Evolutionary conservation across 177 flowering plant species (phyloP).

Genomic region (Telopea speciosissima): DNA sequence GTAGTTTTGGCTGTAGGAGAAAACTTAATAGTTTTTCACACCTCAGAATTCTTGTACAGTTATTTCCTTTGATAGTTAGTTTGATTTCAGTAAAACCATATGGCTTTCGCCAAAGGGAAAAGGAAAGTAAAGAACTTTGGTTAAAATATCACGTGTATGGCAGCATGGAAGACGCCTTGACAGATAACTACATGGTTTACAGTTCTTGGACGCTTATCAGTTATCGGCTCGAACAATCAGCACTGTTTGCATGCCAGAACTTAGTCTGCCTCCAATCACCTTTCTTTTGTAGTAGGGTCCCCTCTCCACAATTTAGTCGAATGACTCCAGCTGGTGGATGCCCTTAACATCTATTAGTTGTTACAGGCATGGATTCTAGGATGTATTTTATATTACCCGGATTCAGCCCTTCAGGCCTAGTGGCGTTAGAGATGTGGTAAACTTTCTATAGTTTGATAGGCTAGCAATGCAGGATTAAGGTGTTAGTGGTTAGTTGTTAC

Average conservation of each 20-base stretch:
- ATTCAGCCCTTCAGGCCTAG: too few relatives aligned
- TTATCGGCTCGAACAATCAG: not conserved
- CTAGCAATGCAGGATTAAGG: too few relatives aligned
- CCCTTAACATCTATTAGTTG: not conserved
- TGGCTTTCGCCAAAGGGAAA: too few relatives aligned
- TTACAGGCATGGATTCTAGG: too few relatives aligned
- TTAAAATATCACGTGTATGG: not conserved
- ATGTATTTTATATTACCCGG: too few relatives aligned
- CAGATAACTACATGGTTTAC: not conserved
- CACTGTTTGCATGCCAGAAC: not conserved
- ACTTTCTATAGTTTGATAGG: too few relatives aligned
- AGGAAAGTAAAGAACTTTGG: not conserved
- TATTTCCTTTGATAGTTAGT: not conserved
- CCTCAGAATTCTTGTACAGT: not conserved
- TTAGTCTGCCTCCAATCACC: not conserved
- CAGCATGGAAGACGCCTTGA: not conserved
- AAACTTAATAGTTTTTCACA: not conserved
- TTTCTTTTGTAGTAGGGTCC: not conserved
- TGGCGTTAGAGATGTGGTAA: too few relatives aligned
- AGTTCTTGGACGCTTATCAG: not conserved
- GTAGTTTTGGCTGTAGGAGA: not conserved
- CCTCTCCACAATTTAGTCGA: not conserved
- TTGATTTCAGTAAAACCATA: not conserved
- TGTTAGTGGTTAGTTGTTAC: too few relatives aligned
- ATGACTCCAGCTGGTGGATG: not conserved